Evolutionary conservation across 129 eudicot species (phyloP).

Genomic region (Saposhnikovia divaricata): DNA sequence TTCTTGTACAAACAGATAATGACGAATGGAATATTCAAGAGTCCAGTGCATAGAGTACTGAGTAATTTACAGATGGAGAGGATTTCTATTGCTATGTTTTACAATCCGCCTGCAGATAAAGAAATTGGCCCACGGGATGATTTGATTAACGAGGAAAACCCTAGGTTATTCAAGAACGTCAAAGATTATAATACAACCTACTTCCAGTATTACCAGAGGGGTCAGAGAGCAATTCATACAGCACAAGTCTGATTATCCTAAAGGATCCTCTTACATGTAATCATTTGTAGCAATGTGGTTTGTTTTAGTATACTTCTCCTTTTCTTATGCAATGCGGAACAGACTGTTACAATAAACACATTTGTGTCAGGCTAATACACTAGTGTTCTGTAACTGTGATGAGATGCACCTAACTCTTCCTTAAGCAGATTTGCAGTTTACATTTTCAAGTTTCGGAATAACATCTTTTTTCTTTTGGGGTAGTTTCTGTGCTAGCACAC

Average conservation of each 20-base stretch:
- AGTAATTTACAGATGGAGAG: constrained; percentile 37
- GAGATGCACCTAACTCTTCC: not conserved
- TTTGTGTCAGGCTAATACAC: not conserved
- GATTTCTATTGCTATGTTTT: constrained; percentile 50
- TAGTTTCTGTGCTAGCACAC: too few species aligned
- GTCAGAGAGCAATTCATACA: constrained; percentile 31
- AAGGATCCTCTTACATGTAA: not conserved
- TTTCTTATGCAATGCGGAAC: not conserved
- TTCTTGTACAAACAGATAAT: constrained; percentile 34
- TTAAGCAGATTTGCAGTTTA: not conserved
- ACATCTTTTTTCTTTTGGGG: too few species aligned
- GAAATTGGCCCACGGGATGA: constrained; percentile 49
- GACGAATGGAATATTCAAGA: constrained; percentile 68
- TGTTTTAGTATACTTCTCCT: not conserved
- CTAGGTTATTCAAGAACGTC: constrained; percentile 36
- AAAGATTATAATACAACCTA: constrained; percentile 34
- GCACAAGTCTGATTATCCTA: constrained; percentile 5
- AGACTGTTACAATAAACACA: not conserved
- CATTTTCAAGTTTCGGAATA: not conserved
- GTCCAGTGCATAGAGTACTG: constrained; percentile 59
- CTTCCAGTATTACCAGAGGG: constrained; percentile 22
- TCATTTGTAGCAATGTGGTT: not conserved
- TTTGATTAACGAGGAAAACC: constrained; percentile 32
- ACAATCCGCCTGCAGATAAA: constrained; percentile 32
- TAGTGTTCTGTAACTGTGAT: not conserved